Evolutionary conservation across 768 basidiomycete genomes (phyloP).

Genomic region (Tubosaeta sp.): DNA sequence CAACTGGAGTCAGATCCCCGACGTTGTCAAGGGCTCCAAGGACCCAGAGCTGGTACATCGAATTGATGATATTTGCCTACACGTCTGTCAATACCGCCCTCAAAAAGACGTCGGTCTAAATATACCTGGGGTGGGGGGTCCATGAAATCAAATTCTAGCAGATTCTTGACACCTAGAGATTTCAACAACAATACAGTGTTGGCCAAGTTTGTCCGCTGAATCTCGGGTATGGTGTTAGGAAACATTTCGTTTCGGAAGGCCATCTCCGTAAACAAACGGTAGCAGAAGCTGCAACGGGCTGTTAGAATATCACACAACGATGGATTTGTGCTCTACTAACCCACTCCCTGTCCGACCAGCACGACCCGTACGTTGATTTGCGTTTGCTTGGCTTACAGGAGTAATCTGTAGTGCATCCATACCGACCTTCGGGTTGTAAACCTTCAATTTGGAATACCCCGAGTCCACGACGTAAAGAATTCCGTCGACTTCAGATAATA

Average conservation of each 20-base stretch:
- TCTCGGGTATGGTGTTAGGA: constrained; percentile 94
- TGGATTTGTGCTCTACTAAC: constrained; percentile 40
- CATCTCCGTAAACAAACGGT: constrained; percentile 96
- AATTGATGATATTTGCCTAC: constrained; percentile 94
- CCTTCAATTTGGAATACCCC: constrained; percentile 96
- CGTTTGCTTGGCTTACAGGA: constrained; percentile 98
- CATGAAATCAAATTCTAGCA: constrained; percentile 99
- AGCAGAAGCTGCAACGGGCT: constrained; percentile 67
- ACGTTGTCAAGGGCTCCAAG: constrained; percentile 96
- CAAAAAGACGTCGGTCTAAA: not conserved
- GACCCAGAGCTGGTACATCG: constrained; percentile 99
- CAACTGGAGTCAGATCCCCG: constrained; percentile 89
- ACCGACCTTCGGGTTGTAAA: constrained; percentile 98
- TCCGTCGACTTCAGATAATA: constrained; percentile 70
- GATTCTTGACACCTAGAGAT: constrained; percentile 93
- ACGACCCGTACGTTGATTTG: constrained; percentile 92
- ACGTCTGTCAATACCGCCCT: not conserved
- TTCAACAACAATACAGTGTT: constrained; percentile 95
- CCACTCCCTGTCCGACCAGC: constrained; percentile 96
- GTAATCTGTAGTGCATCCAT: constrained; percentile 99
- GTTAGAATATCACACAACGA: constrained; percentile 1
- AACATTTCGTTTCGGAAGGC: constrained; percentile 96
- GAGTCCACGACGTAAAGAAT: constrained; percentile 96
- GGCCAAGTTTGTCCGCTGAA: constrained; percentile 95
- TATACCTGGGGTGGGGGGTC: constrained; percentile 97